These are phyloP conservation scores for Boechera retrofracta DNA, from an alignment of 345 rosid species.

Conservation along the genomic window DNA sequence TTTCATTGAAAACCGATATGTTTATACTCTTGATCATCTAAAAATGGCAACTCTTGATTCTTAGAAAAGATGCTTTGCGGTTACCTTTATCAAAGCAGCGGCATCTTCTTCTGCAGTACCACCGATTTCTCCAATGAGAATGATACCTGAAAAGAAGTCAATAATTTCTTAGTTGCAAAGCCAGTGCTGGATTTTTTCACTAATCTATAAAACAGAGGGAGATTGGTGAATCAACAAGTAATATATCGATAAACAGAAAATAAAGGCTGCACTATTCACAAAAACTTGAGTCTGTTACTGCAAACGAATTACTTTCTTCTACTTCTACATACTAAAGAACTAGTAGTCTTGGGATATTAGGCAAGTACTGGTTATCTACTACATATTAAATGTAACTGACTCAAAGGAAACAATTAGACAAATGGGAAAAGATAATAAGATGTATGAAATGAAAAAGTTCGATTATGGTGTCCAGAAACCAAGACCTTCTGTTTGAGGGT, in stretches of 20 bases:
- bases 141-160: conserved; percentile 59
- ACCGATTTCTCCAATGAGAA: conserved; percentile 95
- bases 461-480: conserved; percentile 18
- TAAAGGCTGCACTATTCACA: not conserved
- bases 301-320: conserved; percentile 7
- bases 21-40: conserved; percentile 1
- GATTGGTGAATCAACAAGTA: not conserved
- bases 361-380: not conserved
- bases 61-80: conserved; percentile 9
- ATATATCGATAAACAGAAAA: not conserved
- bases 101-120: conserved; percentile 99
- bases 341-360: conserved; percentile 19
- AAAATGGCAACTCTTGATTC: not conserved
- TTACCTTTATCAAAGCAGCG: conserved; percentile 83
- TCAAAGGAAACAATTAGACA: not conserved
- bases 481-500: conserved; percentile 91
- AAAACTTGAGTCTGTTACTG: not conserved
- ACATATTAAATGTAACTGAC: not conserved
- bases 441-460: not conserved
- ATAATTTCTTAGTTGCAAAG: conserved; percentile 4
- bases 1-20: conserved; percentile 32
- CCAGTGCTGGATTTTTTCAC: not conserved
- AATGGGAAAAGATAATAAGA: not conserved
- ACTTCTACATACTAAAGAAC: conserved; percentile 17
- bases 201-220: conserved; percentile 11